These are phyloP conservation scores for Penicillium canariense DNA, from an alignment of 495 filamentous ascomycete species.

Conservation along the genomic window DNA sequence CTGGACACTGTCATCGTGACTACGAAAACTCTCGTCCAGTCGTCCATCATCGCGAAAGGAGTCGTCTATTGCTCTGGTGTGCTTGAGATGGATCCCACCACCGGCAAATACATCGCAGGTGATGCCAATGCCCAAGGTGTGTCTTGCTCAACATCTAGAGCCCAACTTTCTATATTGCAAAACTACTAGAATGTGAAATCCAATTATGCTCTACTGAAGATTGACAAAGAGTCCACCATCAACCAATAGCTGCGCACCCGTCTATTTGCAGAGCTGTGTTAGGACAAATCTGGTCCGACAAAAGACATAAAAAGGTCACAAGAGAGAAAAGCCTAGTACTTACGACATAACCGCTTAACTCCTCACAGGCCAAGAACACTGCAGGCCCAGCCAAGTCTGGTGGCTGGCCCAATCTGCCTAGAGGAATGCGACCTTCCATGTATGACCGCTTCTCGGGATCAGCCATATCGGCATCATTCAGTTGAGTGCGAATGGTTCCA, in stretches of 20 bases:
- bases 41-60: constrained; percentile 54
- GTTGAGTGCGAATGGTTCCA: constrained; percentile 30
- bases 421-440: constrained; percentile 74
- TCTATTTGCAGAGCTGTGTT: background rate
- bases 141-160: constrained; percentile 8
- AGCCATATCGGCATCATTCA: constrained; percentile 72
- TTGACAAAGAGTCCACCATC: constrained; percentile 14
- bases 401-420: constrained; percentile 49
- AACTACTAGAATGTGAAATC: no score
- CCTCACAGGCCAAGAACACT: constrained; percentile 31
- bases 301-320: background rate
- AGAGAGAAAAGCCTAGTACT: background rate
- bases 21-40: background rate
- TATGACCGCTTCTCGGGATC: constrained; percentile 61
- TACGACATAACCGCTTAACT: constrained; percentile 30
- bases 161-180: no score
- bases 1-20: background rate
- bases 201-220: constrained; percentile 4
- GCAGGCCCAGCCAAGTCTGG: constrained; percentile 35
- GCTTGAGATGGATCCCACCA: constrained; percentile 45
- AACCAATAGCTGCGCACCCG: constrained; percentile 7
- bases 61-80: constrained; percentile 58
- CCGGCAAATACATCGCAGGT: constrained; percentile 45
- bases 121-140: constrained; percentile 52
- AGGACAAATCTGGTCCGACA: background rate